Percentiles rank a stretch among this genome's conserved stretches.
Conservation (phyloP, 768 basidiomycete species). For the Daedaleopsis nitida region DNA sequence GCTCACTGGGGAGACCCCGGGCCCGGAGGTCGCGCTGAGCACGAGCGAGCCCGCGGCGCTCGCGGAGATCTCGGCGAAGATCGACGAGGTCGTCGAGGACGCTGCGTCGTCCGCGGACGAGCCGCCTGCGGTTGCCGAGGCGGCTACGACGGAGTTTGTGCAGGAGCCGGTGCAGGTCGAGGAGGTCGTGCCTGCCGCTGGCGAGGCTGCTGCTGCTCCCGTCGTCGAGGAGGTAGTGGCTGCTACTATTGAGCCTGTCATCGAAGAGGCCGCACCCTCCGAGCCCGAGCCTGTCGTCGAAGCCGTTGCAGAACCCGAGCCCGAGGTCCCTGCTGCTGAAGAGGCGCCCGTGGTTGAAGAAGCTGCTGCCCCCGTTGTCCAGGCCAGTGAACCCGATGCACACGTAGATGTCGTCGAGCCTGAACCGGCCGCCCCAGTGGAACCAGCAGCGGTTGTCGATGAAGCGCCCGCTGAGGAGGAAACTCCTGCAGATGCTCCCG, state of each 20-base stretch:
- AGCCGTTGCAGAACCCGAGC: not conserved
- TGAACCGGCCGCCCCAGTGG: not conserved
- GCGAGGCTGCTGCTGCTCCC: not conserved
- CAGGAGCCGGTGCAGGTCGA: not conserved
- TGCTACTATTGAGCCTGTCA: not conserved
- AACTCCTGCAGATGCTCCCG: not conserved
- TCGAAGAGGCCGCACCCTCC: conserved; percentile 1
- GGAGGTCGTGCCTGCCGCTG: not conserved
- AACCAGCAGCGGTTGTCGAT: conserved; percentile 1
- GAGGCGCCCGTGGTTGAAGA: not conserved
- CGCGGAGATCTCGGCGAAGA: conserved; percentile 19
- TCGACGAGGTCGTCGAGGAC: conserved; percentile 16
- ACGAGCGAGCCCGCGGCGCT: conserved; percentile 33
- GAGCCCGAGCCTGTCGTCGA: conserved; percentile 5
- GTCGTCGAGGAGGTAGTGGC: not conserved
- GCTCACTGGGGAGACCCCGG: conserved; percentile 31
- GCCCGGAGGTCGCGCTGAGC: conserved; percentile 30
- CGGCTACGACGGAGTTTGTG: not conserved
- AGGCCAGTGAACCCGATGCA: too few relatives aligned
- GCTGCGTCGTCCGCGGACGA: conserved; percentile 7
- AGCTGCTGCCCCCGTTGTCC: not conserved
- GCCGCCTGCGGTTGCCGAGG: not conserved
- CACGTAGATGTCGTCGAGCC: too few relatives aligned
- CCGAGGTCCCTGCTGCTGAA: not conserved
- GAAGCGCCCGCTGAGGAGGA: not conserved